phyloP scores from a whole-genome alignment of 2,329 filamentous ascomycete genomes.

The Pseudopyrenochaeta lycopersici region DNA sequence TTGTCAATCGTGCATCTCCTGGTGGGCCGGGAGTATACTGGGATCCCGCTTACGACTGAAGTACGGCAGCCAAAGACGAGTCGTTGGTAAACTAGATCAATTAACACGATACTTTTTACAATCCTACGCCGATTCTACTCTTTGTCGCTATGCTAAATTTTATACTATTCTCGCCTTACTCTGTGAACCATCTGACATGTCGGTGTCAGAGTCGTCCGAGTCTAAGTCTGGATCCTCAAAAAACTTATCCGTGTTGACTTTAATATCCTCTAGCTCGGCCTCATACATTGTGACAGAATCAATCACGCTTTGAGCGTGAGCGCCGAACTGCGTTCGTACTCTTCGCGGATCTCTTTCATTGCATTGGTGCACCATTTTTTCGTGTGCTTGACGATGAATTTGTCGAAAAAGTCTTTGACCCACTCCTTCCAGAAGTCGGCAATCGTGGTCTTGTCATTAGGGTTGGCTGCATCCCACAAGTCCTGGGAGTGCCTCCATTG shows the following conservation, averaged over 20 bases:
- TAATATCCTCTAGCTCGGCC: too few species aligned
- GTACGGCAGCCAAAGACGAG: background rate
- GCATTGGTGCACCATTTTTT: background rate
- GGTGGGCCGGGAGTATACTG: slow-evolving; percentile 7
- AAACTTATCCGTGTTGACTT: too few species aligned
- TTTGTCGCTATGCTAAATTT: too few species aligned
- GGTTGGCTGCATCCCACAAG: background rate
- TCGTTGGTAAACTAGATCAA: too few species aligned
- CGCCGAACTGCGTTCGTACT: background rate
- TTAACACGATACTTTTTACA: too few species aligned
- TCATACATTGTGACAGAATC: too few species aligned
- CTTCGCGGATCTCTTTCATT: background rate
- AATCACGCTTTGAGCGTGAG: too few species aligned
- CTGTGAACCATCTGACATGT: too few species aligned
- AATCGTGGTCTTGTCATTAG: background rate
- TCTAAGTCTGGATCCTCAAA: too few species aligned
- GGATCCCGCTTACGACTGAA: background rate
- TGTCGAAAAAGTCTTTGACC: slow-evolving; percentile 1
- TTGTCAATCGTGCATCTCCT: slow-evolving; percentile 2
- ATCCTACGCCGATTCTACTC: background rate
- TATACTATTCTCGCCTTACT: too few species aligned
- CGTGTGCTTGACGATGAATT: background rate
- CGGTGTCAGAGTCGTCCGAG: too few species aligned
- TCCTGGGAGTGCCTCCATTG: slow-evolving; percentile 3
- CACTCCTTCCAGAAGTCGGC: slow-evolving; percentile 1